Conservation (phyloP, 2,329 filamentous ascomycete species). For the Pyricularia sp. region DNA sequence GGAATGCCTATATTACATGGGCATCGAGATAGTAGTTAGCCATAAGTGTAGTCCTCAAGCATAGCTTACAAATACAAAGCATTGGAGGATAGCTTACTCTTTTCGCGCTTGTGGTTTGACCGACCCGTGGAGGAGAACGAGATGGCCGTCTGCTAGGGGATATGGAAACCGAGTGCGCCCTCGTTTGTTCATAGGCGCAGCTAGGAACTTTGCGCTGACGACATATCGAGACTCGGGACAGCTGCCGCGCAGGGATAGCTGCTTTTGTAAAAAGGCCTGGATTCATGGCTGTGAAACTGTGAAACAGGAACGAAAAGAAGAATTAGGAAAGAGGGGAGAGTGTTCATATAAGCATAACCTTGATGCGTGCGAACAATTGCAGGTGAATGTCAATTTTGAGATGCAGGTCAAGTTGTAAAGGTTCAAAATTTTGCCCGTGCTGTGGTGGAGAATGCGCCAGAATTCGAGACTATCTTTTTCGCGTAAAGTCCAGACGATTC, state of each 20-base stretch:
- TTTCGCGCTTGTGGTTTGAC: not conserved
- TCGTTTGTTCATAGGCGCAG: not conserved
- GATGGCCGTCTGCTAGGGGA: not conserved
- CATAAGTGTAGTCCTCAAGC: not conserved
- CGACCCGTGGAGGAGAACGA: not conserved
- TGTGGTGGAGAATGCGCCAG: not conserved
- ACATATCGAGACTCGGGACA: conserved; percentile 21
- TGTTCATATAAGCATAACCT: not conserved
- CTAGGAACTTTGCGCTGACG: conserved; percentile 15
- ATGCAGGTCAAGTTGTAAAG: not conserved
- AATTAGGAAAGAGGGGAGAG: not conserved
- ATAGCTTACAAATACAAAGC: not conserved
- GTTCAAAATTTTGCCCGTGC: not conserved
- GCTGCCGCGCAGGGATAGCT: conserved; percentile 19
- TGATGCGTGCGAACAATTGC: not conserved
- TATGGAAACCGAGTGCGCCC: not conserved
- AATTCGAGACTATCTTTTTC: not conserved
- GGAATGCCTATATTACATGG: conserved; percentile 37
- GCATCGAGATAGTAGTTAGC: not conserved
- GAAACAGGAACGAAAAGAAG: not conserved
- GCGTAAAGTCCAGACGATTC: conserved; percentile 5
- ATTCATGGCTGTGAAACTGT: conserved; percentile 19
- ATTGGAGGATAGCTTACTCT: not conserved
- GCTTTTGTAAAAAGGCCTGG: conserved; percentile 23
- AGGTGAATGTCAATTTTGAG: not conserved